A percentile compares a stretch with the other conserved stretches of the same genome.
These are phyloP conservation scores for Botryotinia narcissicola DNA, from an alignment of 2,329 filamentous ascomycete genomes.

Conservation along the genomic window DNA sequence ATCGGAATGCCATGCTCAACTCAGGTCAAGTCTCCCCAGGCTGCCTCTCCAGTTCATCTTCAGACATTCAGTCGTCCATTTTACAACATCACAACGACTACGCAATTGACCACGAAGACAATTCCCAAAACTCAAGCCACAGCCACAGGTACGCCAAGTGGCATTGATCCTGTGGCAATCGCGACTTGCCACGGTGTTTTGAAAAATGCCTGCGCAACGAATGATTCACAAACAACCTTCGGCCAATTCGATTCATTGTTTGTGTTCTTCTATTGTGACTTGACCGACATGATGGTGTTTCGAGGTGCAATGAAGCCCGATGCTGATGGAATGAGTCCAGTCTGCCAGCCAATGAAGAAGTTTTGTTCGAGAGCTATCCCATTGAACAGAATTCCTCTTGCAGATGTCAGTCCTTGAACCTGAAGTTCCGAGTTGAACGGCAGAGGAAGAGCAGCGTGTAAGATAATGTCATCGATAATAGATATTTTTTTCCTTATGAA, in stretches of 20 bases:
- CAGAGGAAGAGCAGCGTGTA: background rate
- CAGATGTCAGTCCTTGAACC: constrained; percentile 3
- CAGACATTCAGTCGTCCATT: background rate
- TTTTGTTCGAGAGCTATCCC: constrained; percentile 1
- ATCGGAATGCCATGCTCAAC: constrained; percentile 1
- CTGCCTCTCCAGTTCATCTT: background rate
- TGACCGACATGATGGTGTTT: constrained; percentile 1
- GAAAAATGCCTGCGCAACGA: background rate
- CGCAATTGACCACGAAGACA: background rate
- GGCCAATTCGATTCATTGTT: constrained; percentile 9
- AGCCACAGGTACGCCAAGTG: background rate
- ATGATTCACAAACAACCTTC: background rate
- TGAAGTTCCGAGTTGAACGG: background rate
- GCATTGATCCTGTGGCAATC: background rate
- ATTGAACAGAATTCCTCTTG: background rate
- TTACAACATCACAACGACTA: background rate
- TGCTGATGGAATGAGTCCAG: background rate
- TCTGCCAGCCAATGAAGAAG: constrained; percentile 4
- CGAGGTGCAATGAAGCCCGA: background rate
- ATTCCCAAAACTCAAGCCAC: background rate
- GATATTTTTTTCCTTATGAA: background rate
- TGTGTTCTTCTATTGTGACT: constrained; percentile 3
- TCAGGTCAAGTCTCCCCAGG: background rate
- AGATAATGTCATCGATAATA: background rate
- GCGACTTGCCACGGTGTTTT: constrained; percentile 8